Evolutionary conservation across 2,329 filamentous ascomycete species (phyloP).

Genomic region (Colletotrichum musae): DNA sequence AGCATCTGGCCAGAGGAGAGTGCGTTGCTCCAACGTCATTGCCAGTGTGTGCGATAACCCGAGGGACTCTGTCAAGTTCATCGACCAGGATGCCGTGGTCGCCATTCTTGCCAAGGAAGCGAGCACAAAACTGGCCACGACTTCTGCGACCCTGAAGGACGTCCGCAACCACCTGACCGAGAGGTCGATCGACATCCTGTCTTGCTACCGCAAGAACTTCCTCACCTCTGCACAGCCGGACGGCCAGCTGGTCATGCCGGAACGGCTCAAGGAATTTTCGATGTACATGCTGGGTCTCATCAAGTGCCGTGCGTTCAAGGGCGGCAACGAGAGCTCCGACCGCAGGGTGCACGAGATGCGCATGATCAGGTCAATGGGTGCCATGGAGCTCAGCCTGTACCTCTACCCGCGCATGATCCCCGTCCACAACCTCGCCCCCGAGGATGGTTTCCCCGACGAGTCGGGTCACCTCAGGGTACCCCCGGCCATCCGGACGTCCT

Average conservation of each 20-base stretch:
- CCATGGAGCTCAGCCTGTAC: constrained; percentile 88
- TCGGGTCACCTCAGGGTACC: constrained; percentile 91
- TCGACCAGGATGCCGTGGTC: constrained; percentile 95
- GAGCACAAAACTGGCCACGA: constrained; percentile 82
- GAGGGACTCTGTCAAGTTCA: constrained; percentile 88
- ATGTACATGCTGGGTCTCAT: constrained; percentile 95
- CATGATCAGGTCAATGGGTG: constrained; percentile 89
- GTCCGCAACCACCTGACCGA: constrained; percentile 87
- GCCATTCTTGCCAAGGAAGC: constrained; percentile 94
- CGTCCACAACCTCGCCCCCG: constrained; percentile 88
- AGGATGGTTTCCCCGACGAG: constrained; percentile 94
- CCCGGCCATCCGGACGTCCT: constrained; percentile 83
- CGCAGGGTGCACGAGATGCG: constrained; percentile 92
- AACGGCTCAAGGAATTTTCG: constrained; percentile 94
- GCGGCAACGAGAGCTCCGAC: constrained; percentile 90
- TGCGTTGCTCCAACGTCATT: constrained; percentile 93
- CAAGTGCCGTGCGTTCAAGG: constrained; percentile 94
- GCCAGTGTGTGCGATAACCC: constrained; percentile 91
- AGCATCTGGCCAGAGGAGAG: constrained; percentile 87
- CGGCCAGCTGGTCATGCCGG: constrained; percentile 93
- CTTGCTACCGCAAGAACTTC: constrained; percentile 93
- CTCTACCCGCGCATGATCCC: constrained; percentile 95
- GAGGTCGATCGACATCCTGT: constrained; percentile 92
- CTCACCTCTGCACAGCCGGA: constrained; percentile 86
- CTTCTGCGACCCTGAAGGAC: constrained; percentile 84